phyloP scores from a whole-genome alignment of 2,329 filamentous ascomycete genomes.

The Tolypocladium amazonense region DNA sequence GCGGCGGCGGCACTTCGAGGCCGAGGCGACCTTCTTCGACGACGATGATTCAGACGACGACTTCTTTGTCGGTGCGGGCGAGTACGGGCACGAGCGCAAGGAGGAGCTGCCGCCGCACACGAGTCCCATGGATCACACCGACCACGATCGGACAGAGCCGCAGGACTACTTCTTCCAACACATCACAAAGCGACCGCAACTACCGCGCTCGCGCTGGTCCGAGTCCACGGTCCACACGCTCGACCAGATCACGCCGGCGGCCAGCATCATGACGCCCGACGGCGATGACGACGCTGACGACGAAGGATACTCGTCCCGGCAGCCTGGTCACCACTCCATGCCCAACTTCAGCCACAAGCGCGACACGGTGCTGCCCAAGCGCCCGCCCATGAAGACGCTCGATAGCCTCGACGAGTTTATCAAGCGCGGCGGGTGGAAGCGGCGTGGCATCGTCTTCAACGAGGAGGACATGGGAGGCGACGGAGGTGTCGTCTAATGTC shows the following conservation, averaged over 20 bases:
- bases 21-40: conserved; percentile 16
- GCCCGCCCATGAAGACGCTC: conserved; percentile 26
- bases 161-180: conserved; percentile 23
- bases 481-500: neutral
- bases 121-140: conserved; percentile 13
- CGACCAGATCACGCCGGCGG: conserved; percentile 1
- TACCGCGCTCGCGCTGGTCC: conserved; percentile 29
- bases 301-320: conserved; percentile 11
- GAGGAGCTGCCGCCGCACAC: conserved; percentile 20
- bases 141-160: conserved; percentile 12
- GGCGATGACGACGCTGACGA: conserved; percentile 12
- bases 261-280: neutral
- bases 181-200: conserved; percentile 15
- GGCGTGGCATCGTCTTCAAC: conserved; percentile 29
- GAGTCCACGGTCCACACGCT: conserved; percentile 28
- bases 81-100: conserved; percentile 7
- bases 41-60: conserved; percentile 15
- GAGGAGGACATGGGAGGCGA: conserved; percentile 4
- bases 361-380: conserved; percentile 12
- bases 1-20: conserved; percentile 9
- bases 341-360: conserved; percentile 26
- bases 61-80: conserved; percentile 12
- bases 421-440: conserved; percentile 33
- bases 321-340: conserved; percentile 10
- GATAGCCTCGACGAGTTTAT: conserved; percentile 30